Conservation (phyloP, 2,329 filamentous ascomycete genomes). For the Neobulgaria alba region DNA sequence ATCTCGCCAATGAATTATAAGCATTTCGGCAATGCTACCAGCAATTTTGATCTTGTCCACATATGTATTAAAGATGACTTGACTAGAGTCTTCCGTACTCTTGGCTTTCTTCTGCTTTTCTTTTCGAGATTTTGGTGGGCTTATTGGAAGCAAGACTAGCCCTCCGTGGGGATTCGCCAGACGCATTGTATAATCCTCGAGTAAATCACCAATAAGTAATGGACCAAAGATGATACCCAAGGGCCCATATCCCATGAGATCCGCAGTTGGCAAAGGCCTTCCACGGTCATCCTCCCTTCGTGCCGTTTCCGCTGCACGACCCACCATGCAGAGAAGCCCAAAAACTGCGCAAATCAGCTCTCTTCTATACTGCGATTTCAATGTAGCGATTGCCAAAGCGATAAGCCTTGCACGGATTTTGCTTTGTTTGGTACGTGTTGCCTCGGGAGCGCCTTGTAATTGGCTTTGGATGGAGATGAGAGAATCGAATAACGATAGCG, state of each 20-base stretch:
- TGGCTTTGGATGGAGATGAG: constrained; percentile 53
- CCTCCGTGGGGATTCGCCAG: constrained; percentile 22
- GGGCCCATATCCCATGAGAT: constrained; percentile 56
- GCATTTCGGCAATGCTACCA: constrained; percentile 54
- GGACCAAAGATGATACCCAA: constrained; percentile 59
- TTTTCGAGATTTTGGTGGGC: constrained; percentile 35
- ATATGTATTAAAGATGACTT: constrained; percentile 16
- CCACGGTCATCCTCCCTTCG: constrained; percentile 44
- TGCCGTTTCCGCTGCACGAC: constrained; percentile 45
- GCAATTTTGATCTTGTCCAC: constrained; percentile 51
- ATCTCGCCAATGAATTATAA: constrained; percentile 57
- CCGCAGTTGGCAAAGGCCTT: constrained; percentile 43
- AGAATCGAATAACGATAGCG: constrained; percentile 51
- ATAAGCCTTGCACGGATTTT: constrained; percentile 56
- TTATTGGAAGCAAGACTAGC: constrained; percentile 23
- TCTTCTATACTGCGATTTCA: constrained; percentile 50
- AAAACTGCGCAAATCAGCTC: constrained; percentile 61
- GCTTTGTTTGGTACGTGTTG: constrained; percentile 43
- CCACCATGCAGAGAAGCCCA: constrained; percentile 54
- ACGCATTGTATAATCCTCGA: constrained; percentile 39
- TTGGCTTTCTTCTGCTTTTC: constrained; percentile 32
- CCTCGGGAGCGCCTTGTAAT: constrained; percentile 42
- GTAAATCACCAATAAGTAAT: constrained; percentile 49
- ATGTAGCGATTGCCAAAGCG: constrained; percentile 50
- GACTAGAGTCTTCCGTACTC: constrained; percentile 28